Percentiles rank a stretch among this genome's conserved stretches.
phyloP scores from a whole-genome alignment of 495 filamentous ascomycete genomes.

The Tuber magnatum region DNA sequence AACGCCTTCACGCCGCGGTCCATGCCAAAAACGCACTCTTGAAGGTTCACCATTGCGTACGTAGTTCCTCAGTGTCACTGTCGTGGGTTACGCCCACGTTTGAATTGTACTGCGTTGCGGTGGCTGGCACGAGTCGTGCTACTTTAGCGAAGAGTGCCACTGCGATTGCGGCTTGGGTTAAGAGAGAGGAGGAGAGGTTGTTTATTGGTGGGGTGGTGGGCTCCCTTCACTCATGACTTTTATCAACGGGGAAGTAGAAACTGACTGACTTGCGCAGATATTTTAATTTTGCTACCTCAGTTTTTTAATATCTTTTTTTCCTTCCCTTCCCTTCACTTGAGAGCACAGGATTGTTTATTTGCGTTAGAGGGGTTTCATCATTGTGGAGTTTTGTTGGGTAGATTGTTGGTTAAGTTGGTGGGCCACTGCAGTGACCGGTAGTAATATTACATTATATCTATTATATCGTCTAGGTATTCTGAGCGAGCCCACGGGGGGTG shows the following conservation, averaged over 20 bases:
- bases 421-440: background rate
- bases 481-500: background rate
- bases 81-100: slow-evolving; percentile 87
- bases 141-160: slow-evolving; percentile 78
- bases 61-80: slow-evolving; percentile 64
- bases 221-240: background rate
- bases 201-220: slow-evolving; percentile 84
- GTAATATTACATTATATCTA: background rate
- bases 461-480: background rate
- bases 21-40: slow-evolving; percentile 76
- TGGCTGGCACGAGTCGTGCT: slow-evolving; percentile 64
- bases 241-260: background rate
- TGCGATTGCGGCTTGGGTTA: slow-evolving; percentile 79
- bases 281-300: background rate
- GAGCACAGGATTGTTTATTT: background rate
- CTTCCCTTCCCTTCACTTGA: background rate
- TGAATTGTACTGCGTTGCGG: slow-evolving; percentile 88
- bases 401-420: background rate
- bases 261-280: background rate
- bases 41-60: slow-evolving; percentile 74
- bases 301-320: background rate
- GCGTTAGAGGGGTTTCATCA: background rate
- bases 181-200: slow-evolving; percentile 79
- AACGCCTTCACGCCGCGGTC: slow-evolving; percentile 70
- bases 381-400: background rate